phyloP scores from a whole-genome alignment of 1,284 basidiomycete species.

The Moesziomyces antarcticus region DNA sequence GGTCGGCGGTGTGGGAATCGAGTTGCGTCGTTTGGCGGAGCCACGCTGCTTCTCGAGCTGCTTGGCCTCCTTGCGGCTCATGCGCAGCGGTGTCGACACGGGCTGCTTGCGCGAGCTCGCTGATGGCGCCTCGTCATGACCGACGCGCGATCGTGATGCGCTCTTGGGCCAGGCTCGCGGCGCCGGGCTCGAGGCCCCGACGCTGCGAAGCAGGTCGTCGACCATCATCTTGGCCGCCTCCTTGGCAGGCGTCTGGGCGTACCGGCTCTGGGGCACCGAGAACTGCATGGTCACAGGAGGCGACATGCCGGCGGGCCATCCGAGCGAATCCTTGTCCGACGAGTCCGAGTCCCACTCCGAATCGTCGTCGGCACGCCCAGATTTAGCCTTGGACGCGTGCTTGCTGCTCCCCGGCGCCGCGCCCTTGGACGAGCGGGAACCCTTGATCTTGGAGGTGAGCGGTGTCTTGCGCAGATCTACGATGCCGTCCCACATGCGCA shows the following conservation, averaged over 20 bases:
- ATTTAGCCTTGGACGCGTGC: constrained; percentile 68
- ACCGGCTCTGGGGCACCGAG: constrained; percentile 76
- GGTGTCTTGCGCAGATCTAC: constrained; percentile 78
- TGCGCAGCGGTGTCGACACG: constrained; percentile 53
- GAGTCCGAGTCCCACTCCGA: constrained; percentile 52
- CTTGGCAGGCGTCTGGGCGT: constrained; percentile 73
- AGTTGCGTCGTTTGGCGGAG: constrained; percentile 45
- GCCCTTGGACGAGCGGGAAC: constrained; percentile 48
- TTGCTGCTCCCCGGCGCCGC: constrained; percentile 56
- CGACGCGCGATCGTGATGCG: constrained; percentile 16
- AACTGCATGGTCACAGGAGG: constrained; percentile 87
- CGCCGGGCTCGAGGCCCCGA: constrained; percentile 43
- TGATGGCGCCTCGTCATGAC: not conserved
- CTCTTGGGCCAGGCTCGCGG: constrained; percentile 43
- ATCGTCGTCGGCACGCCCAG: constrained; percentile 40
- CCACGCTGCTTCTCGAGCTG: constrained; percentile 24
- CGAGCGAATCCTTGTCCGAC: constrained; percentile 69
- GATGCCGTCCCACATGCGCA: constrained; percentile 76
- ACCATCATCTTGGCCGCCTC: constrained; percentile 65
- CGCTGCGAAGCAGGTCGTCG: constrained; percentile 64
- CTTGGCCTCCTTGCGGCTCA: constrained; percentile 37
- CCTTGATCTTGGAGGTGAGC: constrained; percentile 58
- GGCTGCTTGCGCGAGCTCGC: constrained; percentile 41
- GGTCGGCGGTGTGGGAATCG: constrained; percentile 65
- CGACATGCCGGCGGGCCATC: constrained; percentile 77